Percentiles rank a stretch among this genome's conserved stretches.
Conservation (phyloP, 371 early-diverging fungal genomes). For the Furculomyces boomerangus region DNA sequence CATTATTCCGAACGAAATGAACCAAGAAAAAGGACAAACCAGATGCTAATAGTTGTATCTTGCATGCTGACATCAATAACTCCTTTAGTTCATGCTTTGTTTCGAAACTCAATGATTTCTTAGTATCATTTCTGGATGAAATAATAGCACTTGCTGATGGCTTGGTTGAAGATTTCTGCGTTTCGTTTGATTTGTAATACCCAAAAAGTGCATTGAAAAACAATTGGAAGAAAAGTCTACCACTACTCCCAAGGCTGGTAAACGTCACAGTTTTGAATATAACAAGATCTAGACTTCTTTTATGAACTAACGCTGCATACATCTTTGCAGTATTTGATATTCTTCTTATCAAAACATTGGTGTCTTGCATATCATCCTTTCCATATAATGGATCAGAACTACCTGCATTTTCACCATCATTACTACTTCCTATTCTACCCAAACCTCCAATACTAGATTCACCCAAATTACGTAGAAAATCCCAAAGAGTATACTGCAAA, state of each 20-base stretch:
- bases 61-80: background rate
- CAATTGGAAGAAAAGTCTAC: constrained; percentile 44
- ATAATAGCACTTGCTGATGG: background rate
- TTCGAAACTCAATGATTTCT: background rate
- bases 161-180: background rate
- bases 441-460: constrained; percentile 59
- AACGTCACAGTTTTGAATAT: constrained; percentile 37
- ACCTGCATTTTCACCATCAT: constrained; percentile 11
- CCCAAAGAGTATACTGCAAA: constrained; percentile 90
- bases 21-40: background rate
- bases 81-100: background rate
- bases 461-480: constrained; percentile 61
- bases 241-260: constrained; percentile 37
- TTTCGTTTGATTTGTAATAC: background rate
- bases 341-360: constrained; percentile 34
- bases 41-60: background rate
- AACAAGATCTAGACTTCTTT: background rate
- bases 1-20: background rate
- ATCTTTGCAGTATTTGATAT: constrained; percentile 55
- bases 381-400: constrained; percentile 4
- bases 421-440: constrained; percentile 14
- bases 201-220: constrained; percentile 25
- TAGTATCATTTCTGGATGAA: background rate
- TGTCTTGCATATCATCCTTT: constrained; percentile 2
- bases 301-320: constrained; percentile 26